Base-by-base conservation (phyloP, 768 basidiomycete species). In the Roridomyces roridus region DNA sequence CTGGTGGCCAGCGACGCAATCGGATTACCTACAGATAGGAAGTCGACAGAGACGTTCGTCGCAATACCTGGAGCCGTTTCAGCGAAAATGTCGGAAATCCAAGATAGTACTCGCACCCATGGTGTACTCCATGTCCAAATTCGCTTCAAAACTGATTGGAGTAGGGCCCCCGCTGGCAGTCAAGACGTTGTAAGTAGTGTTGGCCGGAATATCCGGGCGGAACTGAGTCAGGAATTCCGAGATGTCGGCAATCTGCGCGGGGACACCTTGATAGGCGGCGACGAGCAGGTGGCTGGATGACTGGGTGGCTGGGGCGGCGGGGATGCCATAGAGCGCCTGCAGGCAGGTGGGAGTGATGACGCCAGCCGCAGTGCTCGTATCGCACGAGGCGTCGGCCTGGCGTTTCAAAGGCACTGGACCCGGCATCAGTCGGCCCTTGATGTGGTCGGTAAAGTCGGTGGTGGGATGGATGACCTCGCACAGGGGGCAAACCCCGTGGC, bases 61-160 rank as follows among this genome's bases (percentile, higher is more conserved):
- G 54, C 54, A 25, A 55, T 48, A 20, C 54, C 54, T 55, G 39
- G 25, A 21, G 14, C 48, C 31, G 18, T 8, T 37, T 53, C 18
- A 46, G 35, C 28, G 40, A 41, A 25, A 43, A 34, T 36, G n/a
- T n/a, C n/a, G n/a, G n/a, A 15, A 42, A 36, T 36, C 31, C 26
- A 46, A 35, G 15, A 36, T 41, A 48, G n/a, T n/a, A 55, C 25
- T 35, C 46, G 31, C 7, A 48, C 54, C 57, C 31, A 36, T 20
- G n/a, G 57, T 44, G 41, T 59, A 59, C 26, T 59, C 41, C 35
- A 59, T 53, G 45, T 59, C 57, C 39, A 59, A 46, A 18, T 52
- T 46, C 18, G 37, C 43, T 35, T 52, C 54, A 24, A 18, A 26
- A 34, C 29, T 31, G 24, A 23, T 31, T n/a, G 35, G 28, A 26